These are phyloP conservation scores for Podila clonocystis DNA, from an alignment of 192 early-diverging fungal species.

Conservation along the genomic window DNA sequence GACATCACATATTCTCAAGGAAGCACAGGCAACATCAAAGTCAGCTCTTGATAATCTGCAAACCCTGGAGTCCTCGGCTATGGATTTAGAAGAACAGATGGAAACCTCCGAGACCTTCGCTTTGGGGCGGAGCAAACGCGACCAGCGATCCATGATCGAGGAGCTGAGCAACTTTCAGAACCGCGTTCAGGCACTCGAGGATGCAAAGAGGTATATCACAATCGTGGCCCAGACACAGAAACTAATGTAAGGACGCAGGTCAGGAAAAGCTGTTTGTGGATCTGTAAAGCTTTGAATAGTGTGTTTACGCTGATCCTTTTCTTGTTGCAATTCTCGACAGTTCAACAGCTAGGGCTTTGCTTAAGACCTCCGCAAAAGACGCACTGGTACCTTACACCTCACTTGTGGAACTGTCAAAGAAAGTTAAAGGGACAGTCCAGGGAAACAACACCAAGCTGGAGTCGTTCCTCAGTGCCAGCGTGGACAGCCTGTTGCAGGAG, in stretches of 20 bases:
- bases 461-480: slow-evolving; percentile 35
- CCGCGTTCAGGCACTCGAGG: slow-evolving; percentile 37
- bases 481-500: slow-evolving; percentile 54
- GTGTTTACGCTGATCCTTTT: background rate
- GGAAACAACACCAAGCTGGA: slow-evolving; percentile 40
- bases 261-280: background rate
- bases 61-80: slow-evolving; percentile 27
- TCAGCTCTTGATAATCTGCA: slow-evolving; percentile 9
- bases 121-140: slow-evolving; percentile 18
- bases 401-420: slow-evolving; percentile 43
- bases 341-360: slow-evolving; percentile 40
- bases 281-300: background rate
- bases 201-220: slow-evolving; percentile 55
- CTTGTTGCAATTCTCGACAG: background rate
- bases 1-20: slow-evolving; percentile 16
- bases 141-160: slow-evolving; percentile 43
- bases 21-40: slow-evolving; percentile 24
- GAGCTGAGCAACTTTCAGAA: slow-evolving; percentile 42
- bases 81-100: slow-evolving; percentile 41
- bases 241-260: slow-evolving; percentile 43
- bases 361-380: slow-evolving; percentile 47
- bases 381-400: slow-evolving; percentile 55
- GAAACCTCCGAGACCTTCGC: slow-evolving; percentile 39
- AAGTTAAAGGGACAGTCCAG: slow-evolving; percentile 23
- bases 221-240: slow-evolving; percentile 53